These are phyloP conservation scores for Davidsoniella australis DNA, from an alignment of 2,329 filamentous ascomycete species.

Conservation along the genomic window DNA sequence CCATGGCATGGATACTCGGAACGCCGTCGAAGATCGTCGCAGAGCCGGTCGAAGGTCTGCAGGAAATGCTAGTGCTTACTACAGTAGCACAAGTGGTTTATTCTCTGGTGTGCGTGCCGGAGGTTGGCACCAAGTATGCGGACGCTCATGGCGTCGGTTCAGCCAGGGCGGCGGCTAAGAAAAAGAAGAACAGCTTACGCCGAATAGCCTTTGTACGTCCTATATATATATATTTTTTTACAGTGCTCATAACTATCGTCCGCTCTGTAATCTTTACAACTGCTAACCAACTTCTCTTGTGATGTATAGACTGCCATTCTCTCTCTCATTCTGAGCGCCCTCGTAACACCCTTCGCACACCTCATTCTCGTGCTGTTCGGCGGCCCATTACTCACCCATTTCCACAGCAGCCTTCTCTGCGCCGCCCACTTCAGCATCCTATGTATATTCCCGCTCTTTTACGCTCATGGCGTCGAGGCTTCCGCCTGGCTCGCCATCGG, in stretches of 20 bases:
- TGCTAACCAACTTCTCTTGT: background rate
- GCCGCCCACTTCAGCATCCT: slow-evolving; percentile 70
- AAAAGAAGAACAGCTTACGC: slow-evolving; percentile 22
- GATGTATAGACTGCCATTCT: slow-evolving; percentile 16
- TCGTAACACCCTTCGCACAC: slow-evolving; percentile 49
- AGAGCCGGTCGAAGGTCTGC: slow-evolving; percentile 49
- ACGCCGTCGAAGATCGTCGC: slow-evolving; percentile 34
- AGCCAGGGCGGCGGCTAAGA: background rate
- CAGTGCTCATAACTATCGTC: slow-evolving; percentile 22
- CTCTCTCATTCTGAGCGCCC: slow-evolving; percentile 41
- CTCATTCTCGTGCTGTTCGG: slow-evolving; percentile 70
- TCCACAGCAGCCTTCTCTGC: slow-evolving; percentile 60
- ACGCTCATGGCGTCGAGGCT: slow-evolving; percentile 63
- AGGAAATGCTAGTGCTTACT: slow-evolving; percentile 42
- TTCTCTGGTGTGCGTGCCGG: slow-evolving; percentile 44
- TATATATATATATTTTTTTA: slow-evolving; percentile 22
- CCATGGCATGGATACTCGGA: slow-evolving; percentile 20
- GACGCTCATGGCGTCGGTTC: too few relatives aligned
- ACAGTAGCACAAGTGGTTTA: slow-evolving; percentile 47
- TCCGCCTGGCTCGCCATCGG: slow-evolving; percentile 54
- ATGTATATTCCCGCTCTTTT: slow-evolving; percentile 63
- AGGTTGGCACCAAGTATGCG: slow-evolving; percentile 30
- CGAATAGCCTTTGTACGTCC: slow-evolving; percentile 26
- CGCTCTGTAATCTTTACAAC: background rate
- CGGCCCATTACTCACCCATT: slow-evolving; percentile 71